These are phyloP conservation scores for Xylaria sp. DNA, from an alignment of 2,329 filamentous ascomycete genomes.

Conservation along the genomic window DNA sequence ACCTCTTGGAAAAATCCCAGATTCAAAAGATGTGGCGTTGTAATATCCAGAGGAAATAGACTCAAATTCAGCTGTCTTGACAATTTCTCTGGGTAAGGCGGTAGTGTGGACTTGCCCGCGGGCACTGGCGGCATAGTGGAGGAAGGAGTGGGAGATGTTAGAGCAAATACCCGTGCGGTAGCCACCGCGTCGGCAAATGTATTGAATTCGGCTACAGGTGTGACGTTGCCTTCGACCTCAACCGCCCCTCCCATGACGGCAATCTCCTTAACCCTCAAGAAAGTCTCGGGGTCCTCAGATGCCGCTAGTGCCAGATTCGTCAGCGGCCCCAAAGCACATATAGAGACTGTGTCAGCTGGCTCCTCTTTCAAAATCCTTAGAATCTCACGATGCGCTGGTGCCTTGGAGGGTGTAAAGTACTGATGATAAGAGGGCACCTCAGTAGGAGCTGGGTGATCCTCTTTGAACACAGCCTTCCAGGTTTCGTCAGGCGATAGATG, in stretches of 20 bases:
- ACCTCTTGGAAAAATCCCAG: conserved; percentile 67
- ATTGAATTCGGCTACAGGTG: conserved; percentile 93
- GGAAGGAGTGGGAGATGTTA: conserved; percentile 77
- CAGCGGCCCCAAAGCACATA: conserved; percentile 88
- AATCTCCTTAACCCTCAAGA: conserved; percentile 88
- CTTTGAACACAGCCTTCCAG: conserved; percentile 75
- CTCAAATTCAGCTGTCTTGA: conserved; percentile 72
- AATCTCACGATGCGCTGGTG: conserved; percentile 84
- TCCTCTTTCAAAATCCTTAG: conserved; percentile 85
- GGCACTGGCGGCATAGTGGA: conserved; percentile 82
- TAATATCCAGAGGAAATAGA: conserved; percentile 82
- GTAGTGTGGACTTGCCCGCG: conserved; percentile 60
- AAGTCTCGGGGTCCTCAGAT: conserved; percentile 86
- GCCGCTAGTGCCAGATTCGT: conserved; percentile 95
- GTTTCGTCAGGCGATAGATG: conserved; percentile 78
- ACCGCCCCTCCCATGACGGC: conserved; percentile 96
- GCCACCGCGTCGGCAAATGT: conserved; percentile 87
- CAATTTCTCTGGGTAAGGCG: conserved; percentile 71
- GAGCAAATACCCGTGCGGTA: conserved; percentile 78
- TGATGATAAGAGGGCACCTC: conserved; percentile 60
- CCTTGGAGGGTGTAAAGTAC: conserved; percentile 80
- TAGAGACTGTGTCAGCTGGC: conserved; percentile 84
- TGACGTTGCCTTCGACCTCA: conserved; percentile 81
- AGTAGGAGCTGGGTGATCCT: conserved; percentile 45
- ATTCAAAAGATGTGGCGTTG: conserved; percentile 73